Evolutionary conservation across 106 monocot species (phyloP).

Genomic region (Chionographis japonica): DNA sequence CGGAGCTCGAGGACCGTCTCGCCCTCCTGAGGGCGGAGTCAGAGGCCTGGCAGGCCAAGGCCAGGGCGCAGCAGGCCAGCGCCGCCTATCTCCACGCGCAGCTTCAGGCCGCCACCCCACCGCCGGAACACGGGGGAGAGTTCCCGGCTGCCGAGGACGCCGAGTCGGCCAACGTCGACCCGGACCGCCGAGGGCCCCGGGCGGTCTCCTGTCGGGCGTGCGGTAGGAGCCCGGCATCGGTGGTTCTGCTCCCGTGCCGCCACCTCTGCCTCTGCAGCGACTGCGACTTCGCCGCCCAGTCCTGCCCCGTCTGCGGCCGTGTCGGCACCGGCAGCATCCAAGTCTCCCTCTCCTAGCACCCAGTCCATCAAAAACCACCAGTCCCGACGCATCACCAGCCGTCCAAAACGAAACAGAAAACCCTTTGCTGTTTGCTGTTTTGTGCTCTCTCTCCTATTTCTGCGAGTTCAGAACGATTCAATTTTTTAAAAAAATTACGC

Average conservation of each 20-base stretch:
- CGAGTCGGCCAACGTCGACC: constrained; percentile 23
- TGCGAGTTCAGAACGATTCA: too few relatives aligned
- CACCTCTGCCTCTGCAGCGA: constrained; percentile 46
- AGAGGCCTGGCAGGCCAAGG: constrained; percentile 36
- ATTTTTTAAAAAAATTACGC: too few relatives aligned
- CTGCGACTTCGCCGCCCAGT: constrained; percentile 20
- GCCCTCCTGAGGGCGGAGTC: constrained; percentile 17
- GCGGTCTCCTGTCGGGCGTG: constrained; percentile 24
- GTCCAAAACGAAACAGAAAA: too few relatives aligned
- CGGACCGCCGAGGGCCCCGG: constrained; percentile 12
- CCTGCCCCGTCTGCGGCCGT: constrained; percentile 39
- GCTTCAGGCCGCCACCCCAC: constrained; percentile 16
- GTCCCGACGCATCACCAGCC: neutral
- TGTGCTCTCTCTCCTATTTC: too few relatives aligned
- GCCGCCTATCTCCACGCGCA: constrained; percentile 21
- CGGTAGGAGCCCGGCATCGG: constrained; percentile 11
- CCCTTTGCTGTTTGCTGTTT: too few relatives aligned
- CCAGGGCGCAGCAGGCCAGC: constrained; percentile 19
- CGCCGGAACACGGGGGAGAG: neutral
- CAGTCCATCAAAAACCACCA: neutral
- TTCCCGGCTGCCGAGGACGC: neutral
- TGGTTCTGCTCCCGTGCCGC: constrained; percentile 49
- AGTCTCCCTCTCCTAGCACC: constrained; percentile 20
- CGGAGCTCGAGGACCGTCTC: constrained; percentile 27
- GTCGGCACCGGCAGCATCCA: constrained; percentile 36